Percentiles rank a stretch among this genome's conserved stretches.
phyloP scores from a whole-genome alignment of 78 protist species.

The Protostelium mycophagum region DNA sequence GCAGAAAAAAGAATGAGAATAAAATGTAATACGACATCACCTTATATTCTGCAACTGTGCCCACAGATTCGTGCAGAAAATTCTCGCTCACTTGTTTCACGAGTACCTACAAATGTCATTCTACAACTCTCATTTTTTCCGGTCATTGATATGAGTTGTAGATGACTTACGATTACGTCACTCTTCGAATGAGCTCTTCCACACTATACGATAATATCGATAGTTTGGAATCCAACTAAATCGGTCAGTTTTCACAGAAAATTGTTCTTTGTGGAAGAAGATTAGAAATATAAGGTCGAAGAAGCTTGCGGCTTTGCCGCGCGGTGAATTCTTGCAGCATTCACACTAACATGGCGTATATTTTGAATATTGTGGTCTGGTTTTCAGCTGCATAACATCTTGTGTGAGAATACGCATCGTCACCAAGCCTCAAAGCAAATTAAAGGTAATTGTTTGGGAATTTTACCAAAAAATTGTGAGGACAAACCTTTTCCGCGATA shows the following conservation, averaged over 20 bases:
- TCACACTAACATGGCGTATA: too few relatives aligned
- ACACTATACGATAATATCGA: conserved; percentile 28
- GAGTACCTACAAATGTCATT: neutral
- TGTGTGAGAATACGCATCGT: too few relatives aligned
- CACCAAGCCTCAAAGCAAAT: too few relatives aligned
- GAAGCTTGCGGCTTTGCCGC: too few relatives aligned
- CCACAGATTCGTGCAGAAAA: neutral
- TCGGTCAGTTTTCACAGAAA: conserved; percentile 15
- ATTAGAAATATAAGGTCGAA: neutral
- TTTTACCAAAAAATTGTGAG: neutral
- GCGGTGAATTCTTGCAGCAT: too few relatives aligned
- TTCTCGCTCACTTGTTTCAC: neutral
- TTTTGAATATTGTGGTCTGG: too few relatives aligned
- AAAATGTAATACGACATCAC: too few relatives aligned
- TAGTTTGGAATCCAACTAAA: neutral
- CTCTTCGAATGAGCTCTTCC: conserved; percentile 46
- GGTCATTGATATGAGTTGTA: conserved; percentile 39
- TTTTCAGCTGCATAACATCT: too few relatives aligned
- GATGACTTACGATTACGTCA: conserved; percentile 53
- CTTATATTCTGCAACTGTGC: neutral
- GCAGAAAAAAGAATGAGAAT: too few relatives aligned
- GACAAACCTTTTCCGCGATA: conserved; percentile 49
- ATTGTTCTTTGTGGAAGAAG: conserved; percentile 14
- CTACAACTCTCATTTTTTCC: conserved; percentile 22
- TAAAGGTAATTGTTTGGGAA: neutral